Conservation (phyloP, 148 eudicot species). For the Rhododendron griersonianum region DNA sequence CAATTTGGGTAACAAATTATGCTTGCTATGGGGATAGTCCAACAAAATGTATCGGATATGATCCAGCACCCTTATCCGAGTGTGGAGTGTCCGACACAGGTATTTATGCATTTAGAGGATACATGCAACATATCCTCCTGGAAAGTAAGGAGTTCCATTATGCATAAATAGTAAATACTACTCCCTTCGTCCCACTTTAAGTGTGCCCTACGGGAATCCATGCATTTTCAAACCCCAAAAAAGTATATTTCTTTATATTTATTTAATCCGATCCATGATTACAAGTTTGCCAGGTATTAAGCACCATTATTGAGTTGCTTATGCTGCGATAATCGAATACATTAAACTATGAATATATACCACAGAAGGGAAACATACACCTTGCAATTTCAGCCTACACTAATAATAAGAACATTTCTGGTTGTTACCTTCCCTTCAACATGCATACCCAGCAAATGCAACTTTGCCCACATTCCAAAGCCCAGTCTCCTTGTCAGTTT, state of each 20-base stretch:
- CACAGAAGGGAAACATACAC: not conserved
- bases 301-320: not conserved
- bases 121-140: not conserved
- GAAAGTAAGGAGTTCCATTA: not conserved
- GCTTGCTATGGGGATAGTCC: not conserved
- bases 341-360: not conserved
- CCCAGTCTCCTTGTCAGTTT: slow-evolving; percentile 78
- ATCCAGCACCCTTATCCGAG: too few relatives aligned
- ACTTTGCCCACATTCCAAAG: slow-evolving; percentile 71
- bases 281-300: not conserved
- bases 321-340: not conserved
- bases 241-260: too few relatives aligned
- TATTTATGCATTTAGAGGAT: not conserved
- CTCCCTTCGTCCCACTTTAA: too few relatives aligned
- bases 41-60: not conserved
- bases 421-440: slow-evolving; percentile 86
- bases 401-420: not conserved
- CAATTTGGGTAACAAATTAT: not conserved
- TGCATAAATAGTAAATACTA: not conserved
- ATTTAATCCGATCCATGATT: not conserved
- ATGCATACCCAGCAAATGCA: slow-evolving; percentile 87
- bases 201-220: too few relatives aligned
- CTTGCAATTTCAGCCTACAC: not conserved
- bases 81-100: not conserved
- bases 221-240: too few relatives aligned